A percentile compares a stretch with the other conserved stretches of the same genome.
Evolutionary conservation across 2,329 filamentous ascomycete genomes (phyloP).

Genomic region (Fusarium succisae): DNA sequence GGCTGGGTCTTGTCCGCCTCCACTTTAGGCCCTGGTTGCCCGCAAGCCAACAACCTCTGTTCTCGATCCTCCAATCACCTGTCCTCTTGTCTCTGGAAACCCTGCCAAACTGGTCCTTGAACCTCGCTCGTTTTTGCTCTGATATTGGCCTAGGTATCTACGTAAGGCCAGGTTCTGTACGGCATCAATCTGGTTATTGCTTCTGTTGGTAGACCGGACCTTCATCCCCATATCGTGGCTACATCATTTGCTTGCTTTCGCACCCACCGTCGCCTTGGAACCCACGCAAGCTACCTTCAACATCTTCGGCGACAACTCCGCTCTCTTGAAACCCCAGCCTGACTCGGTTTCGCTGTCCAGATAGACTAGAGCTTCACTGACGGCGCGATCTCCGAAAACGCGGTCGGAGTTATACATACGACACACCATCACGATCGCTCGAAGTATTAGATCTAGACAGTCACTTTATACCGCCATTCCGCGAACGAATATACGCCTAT

Average conservation of each 20-base stretch:
- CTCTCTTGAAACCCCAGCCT: conserved; percentile 26
- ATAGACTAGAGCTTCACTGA: neutral
- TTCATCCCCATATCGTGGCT: neutral
- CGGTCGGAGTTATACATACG: conserved; percentile 2
- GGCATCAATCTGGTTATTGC: conserved; percentile 29
- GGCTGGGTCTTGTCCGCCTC: conserved; percentile 24
- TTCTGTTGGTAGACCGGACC: conserved; percentile 16
- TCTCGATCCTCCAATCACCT: conserved; percentile 41
- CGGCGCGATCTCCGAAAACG: conserved; percentile 11
- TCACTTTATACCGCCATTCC: neutral
- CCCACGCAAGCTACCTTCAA: conserved; percentile 34
- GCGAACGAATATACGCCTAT: conserved; percentile 1
- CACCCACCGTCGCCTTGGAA: conserved; percentile 33
- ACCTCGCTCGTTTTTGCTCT: conserved; percentile 42
- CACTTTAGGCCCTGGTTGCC: conserved; percentile 30
- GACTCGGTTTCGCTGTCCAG: conserved; percentile 15
- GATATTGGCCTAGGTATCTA: conserved; percentile 16
- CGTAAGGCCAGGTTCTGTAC: conserved; percentile 9
- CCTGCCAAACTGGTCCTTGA: conserved; percentile 37
- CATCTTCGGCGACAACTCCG: conserved; percentile 25
- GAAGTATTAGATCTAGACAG: neutral
- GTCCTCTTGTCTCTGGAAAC: conserved; percentile 34
- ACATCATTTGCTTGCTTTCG: conserved; percentile 9
- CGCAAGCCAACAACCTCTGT: conserved; percentile 26
- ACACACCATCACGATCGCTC: neutral